Base-by-base conservation (phyloP, 148 eudicot species). In the Nepenthes mirabilis region DNA sequence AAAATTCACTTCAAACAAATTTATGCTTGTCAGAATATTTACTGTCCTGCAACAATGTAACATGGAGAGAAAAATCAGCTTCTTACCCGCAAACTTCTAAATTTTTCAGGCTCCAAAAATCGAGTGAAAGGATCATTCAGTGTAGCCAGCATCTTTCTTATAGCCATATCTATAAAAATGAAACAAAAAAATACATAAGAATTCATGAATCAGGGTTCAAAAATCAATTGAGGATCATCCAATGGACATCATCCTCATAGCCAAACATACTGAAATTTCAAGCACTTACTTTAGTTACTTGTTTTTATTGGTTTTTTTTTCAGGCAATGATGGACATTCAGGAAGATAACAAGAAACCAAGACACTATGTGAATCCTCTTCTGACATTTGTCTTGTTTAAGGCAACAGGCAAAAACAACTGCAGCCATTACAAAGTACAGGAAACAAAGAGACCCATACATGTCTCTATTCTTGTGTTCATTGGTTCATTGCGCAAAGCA, bases 61-160 rank as follows among this genome's bases (percentile, higher is more conserved):
- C 12, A 49, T 0, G 14, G 52, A 2, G 3, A 11, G 52, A 45
- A 49, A 11, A 49, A n/a, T 10, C 52, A 49, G 52, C 2, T 0
- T 48, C 79, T 23, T 80, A 89, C 96, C 93, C 90, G 73, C 77
- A 93, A 75, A 75, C 79, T 86, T 67, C 77, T 89, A 45, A 93
- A 81, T 65, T 80, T 89, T 66, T 86, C 87, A 57, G 99, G 99
- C 79, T 89, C 99, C 79, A 93, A 62, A 59, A 93, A 93, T 70
- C 99, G 85, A 51, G 99, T 89, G 82, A 93, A 93, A 56, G 99
- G 99, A 78, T 93, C 97, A 74, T 84, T 76, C 64, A 93, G 77
- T 14, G 99, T 78, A 67, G 91, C 78, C 67, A 93, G 70, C 99
- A 93, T 90, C 79, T 90, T 90, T 64, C 65, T 81, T 57, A 90